Evolutionary conservation across 1,284 basidiomycete genomes (phyloP), one percentile per base, ranked within the genome.

Genomic region (Mycosarcoma maydis): DNA sequence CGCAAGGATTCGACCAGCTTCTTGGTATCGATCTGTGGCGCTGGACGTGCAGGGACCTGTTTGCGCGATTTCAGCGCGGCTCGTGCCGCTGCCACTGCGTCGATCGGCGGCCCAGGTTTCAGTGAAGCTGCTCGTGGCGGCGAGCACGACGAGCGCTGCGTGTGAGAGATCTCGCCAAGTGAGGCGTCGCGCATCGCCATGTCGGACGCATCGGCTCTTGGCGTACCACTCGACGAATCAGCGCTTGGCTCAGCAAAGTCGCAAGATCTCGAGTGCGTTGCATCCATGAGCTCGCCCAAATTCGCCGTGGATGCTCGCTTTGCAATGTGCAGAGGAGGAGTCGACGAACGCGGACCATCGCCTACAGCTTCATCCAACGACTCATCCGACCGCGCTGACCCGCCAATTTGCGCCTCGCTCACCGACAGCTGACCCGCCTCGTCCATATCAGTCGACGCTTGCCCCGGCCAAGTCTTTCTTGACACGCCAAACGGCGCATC

Each of bases 1-100:
- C 67, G 55, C 11, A 71, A 42, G 6, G 46, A 51, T 22, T 70
- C 67, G 52, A 70, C 67, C 9, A 70, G 45, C 49, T 59, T 64
- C 48, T 64, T 70, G 16, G 67, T 49, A 14, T 70, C 67, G 32
- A 70, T 70, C 47, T 55, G 45, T 1, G 53, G 27, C 10, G 42
- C 33, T 13, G 54, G 37, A 3, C 62, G 45, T 4, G 42, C 27
- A 0, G 48, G 41, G 5, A 26, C 17, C 19, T 57, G 50, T 9
- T 43, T 39, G 9, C 59, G 50, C n/a, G 66, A 47, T 17, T 57
- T 55, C 5, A 69, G 43, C 17, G 66, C 66, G 4, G 51, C 50
- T 4, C 66, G 40, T 5, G 59, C 66, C 9, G 59, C 66, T 7
- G 59, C 59, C 22, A 62, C 66, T 2, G 58, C 47, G 13, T 69